Percentiles rank a stretch among this genome's conserved stretches.
Evolutionary conservation across 352 stramenopile genomes (phyloP).

Genomic region (Elongisporangium prolatum): DNA sequence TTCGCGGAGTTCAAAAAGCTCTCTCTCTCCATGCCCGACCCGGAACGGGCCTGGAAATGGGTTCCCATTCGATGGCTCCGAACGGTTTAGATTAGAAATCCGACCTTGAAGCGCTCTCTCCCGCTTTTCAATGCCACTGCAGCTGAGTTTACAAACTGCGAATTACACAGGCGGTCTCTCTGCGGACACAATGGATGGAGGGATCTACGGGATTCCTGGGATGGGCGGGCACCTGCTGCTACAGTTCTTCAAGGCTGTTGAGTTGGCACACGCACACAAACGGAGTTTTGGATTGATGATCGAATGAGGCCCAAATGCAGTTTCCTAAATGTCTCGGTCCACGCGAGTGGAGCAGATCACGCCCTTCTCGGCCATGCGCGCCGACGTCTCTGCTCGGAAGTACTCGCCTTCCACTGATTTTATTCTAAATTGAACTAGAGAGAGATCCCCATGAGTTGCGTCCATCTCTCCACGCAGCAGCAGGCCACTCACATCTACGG

Average conservation of each 20-base stretch:
- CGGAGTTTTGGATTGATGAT: neutral
- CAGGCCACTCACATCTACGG: constrained; percentile 49
- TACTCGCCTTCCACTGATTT: constrained; percentile 75
- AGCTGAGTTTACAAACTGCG: neutral
- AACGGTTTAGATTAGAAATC: neutral
- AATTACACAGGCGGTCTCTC: neutral
- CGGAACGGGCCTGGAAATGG: neutral
- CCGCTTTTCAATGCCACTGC: neutral
- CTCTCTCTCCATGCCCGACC: neutral
- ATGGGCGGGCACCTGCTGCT: neutral
- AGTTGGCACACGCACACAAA: neutral
- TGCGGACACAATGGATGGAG: neutral
- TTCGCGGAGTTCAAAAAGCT: neutral
- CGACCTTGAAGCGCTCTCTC: neutral
- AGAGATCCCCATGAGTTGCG: constrained; percentile 1
- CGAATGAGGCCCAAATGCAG: neutral
- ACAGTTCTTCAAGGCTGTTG: too few relatives aligned
- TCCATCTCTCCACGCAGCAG: constrained; percentile 7
- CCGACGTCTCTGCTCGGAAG: constrained; percentile 68
- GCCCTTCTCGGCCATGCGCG: constrained; percentile 64
- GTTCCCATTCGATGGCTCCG: neutral
- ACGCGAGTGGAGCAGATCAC: constrained; percentile 79
- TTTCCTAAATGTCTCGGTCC: constrained; percentile 43
- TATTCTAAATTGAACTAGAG: constrained; percentile 76
- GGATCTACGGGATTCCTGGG: neutral